Base-by-base conservation (phyloP, 768 basidiomycete species). In the Suillus bovinus region DNA sequence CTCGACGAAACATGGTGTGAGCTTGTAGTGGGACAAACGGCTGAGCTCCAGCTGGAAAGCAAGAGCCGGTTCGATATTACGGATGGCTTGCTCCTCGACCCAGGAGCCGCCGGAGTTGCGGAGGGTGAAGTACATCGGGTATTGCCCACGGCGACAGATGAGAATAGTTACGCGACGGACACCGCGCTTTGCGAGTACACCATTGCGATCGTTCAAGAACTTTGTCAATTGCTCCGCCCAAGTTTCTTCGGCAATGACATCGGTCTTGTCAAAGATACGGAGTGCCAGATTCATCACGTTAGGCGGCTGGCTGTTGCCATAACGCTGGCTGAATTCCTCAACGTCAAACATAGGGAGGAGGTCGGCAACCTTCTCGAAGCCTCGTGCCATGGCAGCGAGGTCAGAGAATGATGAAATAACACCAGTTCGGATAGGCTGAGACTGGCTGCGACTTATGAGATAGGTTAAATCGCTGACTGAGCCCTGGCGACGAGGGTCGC, bases 31-130 rank as follows among this genome's bases (percentile, higher is more conserved):
- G 17, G 95, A 96, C 61, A 99, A 84, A 52, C 97, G 94, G 75
- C 90, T 92, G 63, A 99, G 88, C 74, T 99, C 97, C 57, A 99
- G 84, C 77, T 99, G 97, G 86, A 93, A 98, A 34, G 97, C 97
- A 46, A 99, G 82, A 29, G 97, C 97, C 24, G 97, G 97, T 74
- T 99, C 97, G 63, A 97, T 95, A 79, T 99, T 97, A 74, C 97
- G 91, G 74, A 99, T 96, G 16, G 95, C 90, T 73, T 94, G 87
- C 74, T 99, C 94, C 82, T 99, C 97, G 55, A 81, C 84, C 97
- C 97, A 99, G 17, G 76, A 74, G 16, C 84, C 87, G 46, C 86
- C 83, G 63, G 81, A 78, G 58, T 89, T 86, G 61, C 96, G 89
- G 17, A 99, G 78, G 56, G 97, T 99, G 80, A 88, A 94, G 83